Evolutionary conservation across 1,139 yeast genomes (phyloP).

Genomic region (Nakaseomyces glabratus): DNA sequence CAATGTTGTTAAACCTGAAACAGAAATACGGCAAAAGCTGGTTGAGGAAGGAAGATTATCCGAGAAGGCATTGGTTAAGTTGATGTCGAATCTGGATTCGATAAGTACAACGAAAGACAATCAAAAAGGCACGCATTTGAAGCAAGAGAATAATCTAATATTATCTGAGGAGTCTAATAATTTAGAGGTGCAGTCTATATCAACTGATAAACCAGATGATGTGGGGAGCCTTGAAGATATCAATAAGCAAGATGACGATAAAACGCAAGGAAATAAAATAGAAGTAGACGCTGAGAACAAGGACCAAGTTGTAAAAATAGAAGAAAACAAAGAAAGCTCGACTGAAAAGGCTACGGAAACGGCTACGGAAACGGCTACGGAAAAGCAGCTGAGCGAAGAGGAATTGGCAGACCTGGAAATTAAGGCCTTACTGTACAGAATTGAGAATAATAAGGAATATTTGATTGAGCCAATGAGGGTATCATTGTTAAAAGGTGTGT

Average conservation of each 20-base stretch:
- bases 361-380: no score
- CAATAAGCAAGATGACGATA: no score
- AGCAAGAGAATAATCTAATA: no score
- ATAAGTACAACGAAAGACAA: no score
- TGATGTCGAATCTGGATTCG: constrained; percentile 25
- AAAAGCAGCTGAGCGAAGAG: constrained; percentile 8
- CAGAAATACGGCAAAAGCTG: constrained; percentile 55
- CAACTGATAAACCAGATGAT: not conserved
- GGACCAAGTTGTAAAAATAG: not conserved
- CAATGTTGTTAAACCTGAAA: constrained; percentile 60
- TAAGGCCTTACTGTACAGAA: constrained; percentile 1
- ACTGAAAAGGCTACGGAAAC: no score
- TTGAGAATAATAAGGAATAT: constrained; percentile 1
- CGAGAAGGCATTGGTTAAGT: constrained; percentile 61
- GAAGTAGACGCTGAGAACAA: not conserved
- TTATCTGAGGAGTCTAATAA: no score
- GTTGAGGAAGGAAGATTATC: constrained; percentile 76
- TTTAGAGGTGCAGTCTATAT: no score
- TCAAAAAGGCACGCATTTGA: no score
- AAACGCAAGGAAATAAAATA: not conserved
- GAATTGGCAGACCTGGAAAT: constrained; percentile 9
- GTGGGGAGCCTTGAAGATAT: not conserved
- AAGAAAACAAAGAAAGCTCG: not conserved
- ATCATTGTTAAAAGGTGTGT: not conserved
- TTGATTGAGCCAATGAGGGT: constrained; percentile 3